These are phyloP conservation scores for Achaetomiella virescens DNA, from an alignment of 495 filamentous ascomycete species.

Conservation along the genomic window DNA sequence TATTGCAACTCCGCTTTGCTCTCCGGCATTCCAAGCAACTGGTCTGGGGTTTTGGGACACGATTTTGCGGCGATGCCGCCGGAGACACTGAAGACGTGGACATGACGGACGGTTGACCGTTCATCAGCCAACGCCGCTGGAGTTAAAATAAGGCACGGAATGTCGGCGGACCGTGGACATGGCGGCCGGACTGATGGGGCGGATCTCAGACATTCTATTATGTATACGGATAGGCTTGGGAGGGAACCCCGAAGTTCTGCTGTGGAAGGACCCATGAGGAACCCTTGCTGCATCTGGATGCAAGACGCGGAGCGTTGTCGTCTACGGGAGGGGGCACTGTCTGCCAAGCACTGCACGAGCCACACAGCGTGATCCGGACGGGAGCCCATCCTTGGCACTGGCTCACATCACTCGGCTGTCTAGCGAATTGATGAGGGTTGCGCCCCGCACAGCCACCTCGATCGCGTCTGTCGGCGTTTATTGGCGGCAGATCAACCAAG, in stretches of 20 bases:
- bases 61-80: conserved; percentile 14
- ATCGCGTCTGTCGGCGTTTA: too few species aligned
- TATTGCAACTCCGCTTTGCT: conserved; percentile 28
- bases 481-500: too few species aligned
- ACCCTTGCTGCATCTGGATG: background rate
- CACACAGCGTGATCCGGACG: too few species aligned
- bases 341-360: too few species aligned
- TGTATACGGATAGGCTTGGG: background rate
- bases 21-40: conserved; percentile 26
- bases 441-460: too few species aligned
- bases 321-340: too few species aligned
- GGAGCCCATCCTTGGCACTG: too few species aligned
- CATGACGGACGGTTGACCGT: conserved; percentile 12
- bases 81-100: conserved; percentile 22
- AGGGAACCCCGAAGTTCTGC: background rate
- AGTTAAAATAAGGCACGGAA: background rate
- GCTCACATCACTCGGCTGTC: too few species aligned
- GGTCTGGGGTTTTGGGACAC: conserved; percentile 18
- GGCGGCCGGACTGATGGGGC: background rate
- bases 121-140: conserved; percentile 3
- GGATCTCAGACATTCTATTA: background rate
- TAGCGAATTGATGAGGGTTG: too few species aligned
- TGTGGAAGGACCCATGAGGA: background rate
- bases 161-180: background rate
- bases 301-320: background rate